Evolutionary conservation across 257 asterid genomes (phyloP).

Genomic region (Catharanthus roseus): DNA sequence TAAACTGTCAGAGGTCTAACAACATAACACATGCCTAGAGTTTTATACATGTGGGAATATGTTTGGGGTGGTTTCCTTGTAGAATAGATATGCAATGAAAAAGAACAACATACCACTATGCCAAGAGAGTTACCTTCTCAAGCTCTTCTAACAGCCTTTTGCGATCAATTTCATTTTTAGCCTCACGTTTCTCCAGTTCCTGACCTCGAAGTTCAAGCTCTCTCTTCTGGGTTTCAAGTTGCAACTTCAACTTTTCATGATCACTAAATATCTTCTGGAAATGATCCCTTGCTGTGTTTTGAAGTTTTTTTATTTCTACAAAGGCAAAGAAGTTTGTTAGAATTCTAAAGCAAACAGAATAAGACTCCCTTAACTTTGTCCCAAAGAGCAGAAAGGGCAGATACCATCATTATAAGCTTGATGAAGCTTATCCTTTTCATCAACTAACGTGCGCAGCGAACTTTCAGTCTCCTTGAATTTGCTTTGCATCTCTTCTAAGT

Average conservation of each 20-base stretch:
- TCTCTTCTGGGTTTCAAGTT: conserved; percentile 57
- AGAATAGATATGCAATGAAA: neutral
- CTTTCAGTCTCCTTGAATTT: conserved; percentile 62
- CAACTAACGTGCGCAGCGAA: conserved; percentile 43
- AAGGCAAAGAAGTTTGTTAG: conserved; percentile 23
- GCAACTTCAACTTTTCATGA: conserved; percentile 69
- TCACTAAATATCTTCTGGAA: conserved; percentile 64
- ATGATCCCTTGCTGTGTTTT: conserved; percentile 72
- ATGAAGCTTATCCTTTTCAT: conserved; percentile 64
- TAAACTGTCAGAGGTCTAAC: too few relatives aligned
- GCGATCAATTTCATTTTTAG: conserved; percentile 67
- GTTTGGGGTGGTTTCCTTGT: neutral
- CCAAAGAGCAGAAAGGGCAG: conserved; percentile 13
- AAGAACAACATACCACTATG: neutral
- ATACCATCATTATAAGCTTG: conserved; percentile 78
- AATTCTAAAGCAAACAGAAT: conserved; percentile 12
- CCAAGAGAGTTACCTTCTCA: conserved; percentile 54
- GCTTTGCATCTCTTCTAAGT: conserved; percentile 56
- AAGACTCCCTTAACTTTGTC: conserved; percentile 7
- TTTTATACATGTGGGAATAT: neutral
- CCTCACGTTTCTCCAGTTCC: conserved; percentile 72
- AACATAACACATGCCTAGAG: neutral
- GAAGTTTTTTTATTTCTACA: conserved; percentile 73
- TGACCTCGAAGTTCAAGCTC: conserved; percentile 68
- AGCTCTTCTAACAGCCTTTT: conserved; percentile 65